Evolutionary conservation across 2,329 filamentous ascomycete species (phyloP), one percentile per base, ranked within the genome.

Genomic region (Pseudocercospora vitis): DNA sequence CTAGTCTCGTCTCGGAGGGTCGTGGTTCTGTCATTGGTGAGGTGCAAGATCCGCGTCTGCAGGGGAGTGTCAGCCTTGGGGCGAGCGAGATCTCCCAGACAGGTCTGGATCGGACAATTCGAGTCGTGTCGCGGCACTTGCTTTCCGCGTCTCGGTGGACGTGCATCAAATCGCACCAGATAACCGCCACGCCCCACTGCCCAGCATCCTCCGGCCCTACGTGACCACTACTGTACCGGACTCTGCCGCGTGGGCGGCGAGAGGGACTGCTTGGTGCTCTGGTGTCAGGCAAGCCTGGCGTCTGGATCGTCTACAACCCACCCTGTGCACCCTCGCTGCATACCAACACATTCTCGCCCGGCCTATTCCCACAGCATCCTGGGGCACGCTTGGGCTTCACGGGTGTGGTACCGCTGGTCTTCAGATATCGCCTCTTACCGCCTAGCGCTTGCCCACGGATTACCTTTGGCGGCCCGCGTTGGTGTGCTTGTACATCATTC

Each of bases 81-180:
- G 40, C 26, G 39, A 19, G n/a, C 21, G n/a, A 42, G 39, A 42
- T 42, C 39, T 42, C 21, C 40, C 16, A n/a, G 24, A 29, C 40
- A 45, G 40, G 42, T 45, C 42, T 45, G 40, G 40, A 45, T 45
- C 42, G n/a, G n/a, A n/a, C n/a, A n/a, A n/a, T n/a, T n/a, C n/a
- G 42, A 28, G 16, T 28, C n/a, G 42, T 28, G 6, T 45, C 40
- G 40, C 40, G 37, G 37, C 37, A 40, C 37, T 40, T 40, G 37
- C 16, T 19, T 39, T 18, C 35, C 11, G 8, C 12, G 14, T 39
- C n/a, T n/a, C n/a, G n/a, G n/a, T n/a, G n/a, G n/a, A n/a, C n/a
- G n/a, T n/a, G n/a, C n/a, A n/a, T n/a, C n/a, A n/a, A n/a, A n/a
- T n/a, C n/a, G n/a, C n/a, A n/a, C n/a, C n/a, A n/a, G n/a, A n/a